Base-by-base conservation (phyloP, 2,329 filamentous ascomycete species). In the Trichoderma simmonsii region DNA sequence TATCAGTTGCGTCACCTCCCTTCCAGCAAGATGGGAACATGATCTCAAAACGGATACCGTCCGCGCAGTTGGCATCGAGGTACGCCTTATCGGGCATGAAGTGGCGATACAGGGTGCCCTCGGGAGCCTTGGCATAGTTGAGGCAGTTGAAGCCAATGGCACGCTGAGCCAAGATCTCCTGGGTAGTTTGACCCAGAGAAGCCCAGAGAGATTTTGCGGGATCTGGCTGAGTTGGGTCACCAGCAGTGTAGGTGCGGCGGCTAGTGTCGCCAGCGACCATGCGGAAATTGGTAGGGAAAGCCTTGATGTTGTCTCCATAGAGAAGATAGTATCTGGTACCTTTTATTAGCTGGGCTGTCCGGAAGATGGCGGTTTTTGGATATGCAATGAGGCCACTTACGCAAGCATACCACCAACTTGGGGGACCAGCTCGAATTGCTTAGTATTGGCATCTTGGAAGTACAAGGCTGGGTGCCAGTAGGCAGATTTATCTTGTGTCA, bases 91-190 rank as follows among this genome's bases (percentile, higher is more conserved):
- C 88, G 0, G 95, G 95, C 76, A 98, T 78, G 79, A 89, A 90
- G 81, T 97, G 95, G 75, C 95, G 93, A 81, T 90, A 92, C 43
- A 97, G 87, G 15, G 94, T 92, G 1, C 87, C 86, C 81, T 97
- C 94, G 2, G 92, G 85, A 0, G 81, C 77, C 28, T 82, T 84
- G 36, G 77, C 77, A 79, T 98, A 98, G 88, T 98, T 91, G 73
- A 99, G 84, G 82, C 96, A 98, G 86, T 98, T 98, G 88, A 97
- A 97, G 4, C 96, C 95, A 32, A 98, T 77, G 11, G 95, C 93
- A 73, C 95, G 94, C 84, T 97, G 92, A 65, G 83, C 84, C 48
- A 98, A 87, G 67, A 90, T 88, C 18, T 82, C 81, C 83, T 97
- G 94, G 61, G 79, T 82, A 12, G 91, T 92, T 77, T 88, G 87